A percentile compares a stretch with the other conserved stretches of the same genome.
Conservation (phyloP, 768 basidiomycete genomes). For the Russula vinacea region DNA sequence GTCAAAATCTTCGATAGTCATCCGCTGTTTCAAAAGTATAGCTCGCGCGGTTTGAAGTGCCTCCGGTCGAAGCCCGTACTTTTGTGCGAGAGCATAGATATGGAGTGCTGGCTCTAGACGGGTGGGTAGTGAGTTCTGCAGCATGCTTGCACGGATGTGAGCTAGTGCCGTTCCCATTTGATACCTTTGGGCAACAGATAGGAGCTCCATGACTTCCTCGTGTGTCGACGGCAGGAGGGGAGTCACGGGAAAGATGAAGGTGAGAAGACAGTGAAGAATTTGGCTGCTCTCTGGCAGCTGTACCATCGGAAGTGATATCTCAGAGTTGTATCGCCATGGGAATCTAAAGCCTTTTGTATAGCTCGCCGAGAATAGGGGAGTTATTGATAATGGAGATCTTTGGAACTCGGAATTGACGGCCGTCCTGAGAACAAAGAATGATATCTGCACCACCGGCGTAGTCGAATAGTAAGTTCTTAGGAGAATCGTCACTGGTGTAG, state of each 20-base stretch:
- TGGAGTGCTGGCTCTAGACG: not conserved
- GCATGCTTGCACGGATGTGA: not conserved
- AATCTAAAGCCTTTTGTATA: not conserved
- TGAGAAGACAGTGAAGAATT: not conserved
- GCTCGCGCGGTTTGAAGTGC: too few species aligned
- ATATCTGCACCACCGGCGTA: too few species aligned
- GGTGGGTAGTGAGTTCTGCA: not conserved
- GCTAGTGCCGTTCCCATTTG: not conserved
- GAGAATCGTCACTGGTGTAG: too few species aligned
- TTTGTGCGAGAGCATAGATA: slow-evolving; percentile 2
- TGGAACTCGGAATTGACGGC: slow-evolving; percentile 44
- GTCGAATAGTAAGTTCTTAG: too few species aligned
- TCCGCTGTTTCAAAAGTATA: too few species aligned
- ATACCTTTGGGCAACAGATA: slow-evolving; percentile 11
- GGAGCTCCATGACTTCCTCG: slow-evolving; percentile 4
- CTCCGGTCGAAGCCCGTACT: not conserved
- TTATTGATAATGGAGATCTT: slow-evolving; percentile 41
- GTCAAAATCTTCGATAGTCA: too few species aligned
- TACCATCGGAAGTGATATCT: not conserved
- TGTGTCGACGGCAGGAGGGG: too few species aligned
- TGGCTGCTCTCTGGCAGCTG: not conserved
- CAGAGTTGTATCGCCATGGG: not conserved
- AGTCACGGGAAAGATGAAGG: too few species aligned
- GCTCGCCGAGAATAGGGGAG: slow-evolving; percentile 33
- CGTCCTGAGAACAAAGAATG: slow-evolving; percentile 37